Conservation (phyloP, 345 rosid genomes). For the Brassica carinata region DNA sequence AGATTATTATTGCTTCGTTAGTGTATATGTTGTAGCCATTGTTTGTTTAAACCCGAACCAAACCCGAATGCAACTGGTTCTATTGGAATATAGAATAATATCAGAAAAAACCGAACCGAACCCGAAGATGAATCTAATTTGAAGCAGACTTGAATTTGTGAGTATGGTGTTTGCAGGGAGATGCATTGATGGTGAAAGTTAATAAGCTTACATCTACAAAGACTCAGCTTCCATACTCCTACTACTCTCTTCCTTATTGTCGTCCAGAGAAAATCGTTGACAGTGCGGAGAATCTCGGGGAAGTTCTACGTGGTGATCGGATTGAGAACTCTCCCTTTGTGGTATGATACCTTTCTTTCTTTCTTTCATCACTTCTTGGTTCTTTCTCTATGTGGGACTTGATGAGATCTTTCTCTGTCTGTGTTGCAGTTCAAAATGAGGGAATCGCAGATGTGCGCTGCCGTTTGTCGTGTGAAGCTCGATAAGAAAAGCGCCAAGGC, state of each 20-base stretch:
- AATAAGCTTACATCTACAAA: constrained; percentile 87
- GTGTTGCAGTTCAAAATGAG: constrained; percentile 78
- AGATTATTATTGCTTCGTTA: background rate
- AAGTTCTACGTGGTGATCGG: constrained; percentile 92
- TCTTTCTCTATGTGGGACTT: background rate
- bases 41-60: background rate
- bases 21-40: background rate
- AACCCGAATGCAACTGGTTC: background rate
- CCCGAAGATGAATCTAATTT: background rate
- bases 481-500: constrained; percentile 61
- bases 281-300: constrained; percentile 93
- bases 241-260: constrained; percentile 74
- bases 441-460: constrained; percentile 67
- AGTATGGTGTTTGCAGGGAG: constrained; percentile 52
- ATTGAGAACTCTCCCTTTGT: constrained; percentile 88
- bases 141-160: background rate
- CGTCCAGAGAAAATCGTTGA: constrained; percentile 64
- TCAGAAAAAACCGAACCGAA: background rate
- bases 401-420: background rate
- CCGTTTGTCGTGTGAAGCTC: constrained; percentile 54
- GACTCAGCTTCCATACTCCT: constrained; percentile 91
- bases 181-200: constrained; percentile 83
- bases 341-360: constrained; percentile 36
- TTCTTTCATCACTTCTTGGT: background rate
- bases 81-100: too few species aligned